Evolutionary conservation across 495 filamentous ascomycete species (phyloP).

Genomic region (Xylaria venustula): DNA sequence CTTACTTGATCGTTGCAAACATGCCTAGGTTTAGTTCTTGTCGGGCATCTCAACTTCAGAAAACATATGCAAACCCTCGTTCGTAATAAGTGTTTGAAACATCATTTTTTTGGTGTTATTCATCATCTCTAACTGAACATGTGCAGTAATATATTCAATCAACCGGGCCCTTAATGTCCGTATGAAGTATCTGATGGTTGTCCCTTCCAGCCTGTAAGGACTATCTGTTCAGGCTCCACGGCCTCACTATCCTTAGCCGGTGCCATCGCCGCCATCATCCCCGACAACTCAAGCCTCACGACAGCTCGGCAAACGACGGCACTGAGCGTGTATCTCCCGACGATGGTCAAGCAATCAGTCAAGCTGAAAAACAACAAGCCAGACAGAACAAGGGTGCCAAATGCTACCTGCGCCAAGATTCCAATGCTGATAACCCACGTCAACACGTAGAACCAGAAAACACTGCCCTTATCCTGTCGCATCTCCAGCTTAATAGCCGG

Average conservation of each 20-base stretch:
- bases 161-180: background rate
- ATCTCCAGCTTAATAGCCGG: background rate
- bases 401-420: slow-evolving; percentile 13
- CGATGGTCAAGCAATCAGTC: slow-evolving; percentile 11
- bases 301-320: slow-evolving; percentile 16
- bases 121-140: too few species aligned
- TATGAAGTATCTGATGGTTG: background rate
- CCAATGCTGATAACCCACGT: slow-evolving; percentile 9
- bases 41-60: background rate
- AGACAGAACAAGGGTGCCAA: slow-evolving; percentile 22
- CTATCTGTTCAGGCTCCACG: slow-evolving; percentile 3
- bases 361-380: slow-evolving; percentile 21
- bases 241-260: background rate
- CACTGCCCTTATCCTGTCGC: background rate
- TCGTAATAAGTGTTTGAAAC: too few species aligned
- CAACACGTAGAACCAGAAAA: slow-evolving; percentile 10
- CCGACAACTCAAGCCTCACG: slow-evolving; percentile 20
- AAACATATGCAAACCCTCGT: background rate
- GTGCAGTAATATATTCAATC: background rate
- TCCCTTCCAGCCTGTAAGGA: slow-evolving; percentile 4
- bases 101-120: too few species aligned
- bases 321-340: slow-evolving; percentile 12
- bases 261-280: slow-evolving; percentile 9
- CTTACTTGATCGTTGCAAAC: too few species aligned
- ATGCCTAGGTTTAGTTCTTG: too few species aligned